Conservation (phyloP, 345 rosid species). For the Iberis pinnata region DNA sequence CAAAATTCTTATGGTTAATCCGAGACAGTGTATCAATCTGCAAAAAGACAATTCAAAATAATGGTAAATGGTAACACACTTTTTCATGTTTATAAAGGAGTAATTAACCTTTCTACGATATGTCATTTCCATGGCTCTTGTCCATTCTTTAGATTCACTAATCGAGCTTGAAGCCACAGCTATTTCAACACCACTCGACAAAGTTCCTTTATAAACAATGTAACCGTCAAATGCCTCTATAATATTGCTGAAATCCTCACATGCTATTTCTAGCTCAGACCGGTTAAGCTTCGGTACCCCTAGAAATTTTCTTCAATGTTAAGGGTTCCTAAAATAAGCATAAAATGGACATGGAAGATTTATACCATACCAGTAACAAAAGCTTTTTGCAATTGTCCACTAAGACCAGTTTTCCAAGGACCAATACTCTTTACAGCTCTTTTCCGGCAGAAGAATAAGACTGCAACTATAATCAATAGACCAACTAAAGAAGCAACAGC, state of each 20-base stretch:
- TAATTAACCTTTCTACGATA: conserved; percentile 75
- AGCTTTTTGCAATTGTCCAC: conserved; percentile 90
- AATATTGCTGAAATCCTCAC: conserved; percentile 96
- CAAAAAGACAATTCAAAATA: too few relatives aligned
- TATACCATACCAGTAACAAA: conserved; percentile 72
- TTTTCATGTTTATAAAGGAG: neutral
- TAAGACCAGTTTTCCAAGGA: conserved; percentile 94
- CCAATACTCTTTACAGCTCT: conserved; percentile 50
- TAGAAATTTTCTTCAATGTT: conserved; percentile 24
- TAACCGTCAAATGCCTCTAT: conserved; percentile 88
- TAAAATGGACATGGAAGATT: neutral
- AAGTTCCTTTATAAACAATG: conserved; percentile 81
- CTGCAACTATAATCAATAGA: conserved; percentile 30
- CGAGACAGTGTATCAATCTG: conserved; percentile 78
- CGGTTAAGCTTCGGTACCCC: conserved; percentile 92
- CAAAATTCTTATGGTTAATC: conserved; percentile 89
- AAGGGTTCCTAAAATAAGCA: neutral
- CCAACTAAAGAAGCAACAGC: conserved; percentile 33
- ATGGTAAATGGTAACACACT: neutral
- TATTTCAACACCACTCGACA: conserved; percentile 89
- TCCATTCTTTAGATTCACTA: conserved; percentile 72
- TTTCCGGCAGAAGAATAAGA: conserved; percentile 41
- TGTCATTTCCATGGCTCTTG: conserved; percentile 82
- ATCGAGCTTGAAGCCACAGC: conserved; percentile 80
- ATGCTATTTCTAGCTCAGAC: conserved; percentile 83